Percentiles rank a stretch among this genome's conserved stretches.
These are phyloP conservation scores for Trifolium dubium DNA, from an alignment of 306 rosid genomes.

Conservation along the genomic window DNA sequence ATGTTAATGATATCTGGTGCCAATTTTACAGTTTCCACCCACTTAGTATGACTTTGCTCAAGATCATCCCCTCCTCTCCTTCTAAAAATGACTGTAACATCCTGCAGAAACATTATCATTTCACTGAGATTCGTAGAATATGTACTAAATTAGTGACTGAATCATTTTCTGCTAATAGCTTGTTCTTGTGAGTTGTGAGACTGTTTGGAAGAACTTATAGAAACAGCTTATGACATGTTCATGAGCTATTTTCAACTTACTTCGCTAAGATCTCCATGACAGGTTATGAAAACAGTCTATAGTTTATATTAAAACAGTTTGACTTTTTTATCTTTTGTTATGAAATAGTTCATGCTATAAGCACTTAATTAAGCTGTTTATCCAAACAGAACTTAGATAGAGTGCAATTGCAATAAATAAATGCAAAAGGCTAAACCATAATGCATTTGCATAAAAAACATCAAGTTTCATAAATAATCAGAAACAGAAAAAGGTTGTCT, in stretches of 20 bases:
- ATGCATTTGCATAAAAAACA: constrained; percentile 33
- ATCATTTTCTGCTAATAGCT: not conserved
- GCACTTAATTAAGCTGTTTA: no score
- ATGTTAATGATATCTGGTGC: constrained; percentile 97
- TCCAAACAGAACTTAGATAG: not conserved
- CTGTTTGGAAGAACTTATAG: not conserved
- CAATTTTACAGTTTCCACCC: constrained; percentile 83
- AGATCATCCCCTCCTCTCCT: constrained; percentile 99
- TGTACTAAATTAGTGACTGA: constrained; percentile 34
- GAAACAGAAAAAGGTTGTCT: constrained; percentile 1
- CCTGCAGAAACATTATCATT: constrained; percentile 60
- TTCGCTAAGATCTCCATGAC: not conserved
- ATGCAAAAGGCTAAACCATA: constrained; percentile 8
- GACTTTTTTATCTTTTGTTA: no score
- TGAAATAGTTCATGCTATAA: no score
- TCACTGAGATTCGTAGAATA: constrained; percentile 18
- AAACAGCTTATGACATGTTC: not conserved
- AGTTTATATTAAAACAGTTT: no score
- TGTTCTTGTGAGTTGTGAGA: not conserved
- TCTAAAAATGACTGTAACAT: constrained; percentile 95
- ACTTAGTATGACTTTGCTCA: constrained; percentile 87
- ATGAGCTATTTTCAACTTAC: not conserved
- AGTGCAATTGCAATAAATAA: constrained; percentile 24
- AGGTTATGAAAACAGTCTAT: not conserved
- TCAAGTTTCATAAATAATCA: constrained; percentile 9